phyloP scores from a whole-genome alignment of 306 rosid genomes.

The Sophora flavescens region DNA sequence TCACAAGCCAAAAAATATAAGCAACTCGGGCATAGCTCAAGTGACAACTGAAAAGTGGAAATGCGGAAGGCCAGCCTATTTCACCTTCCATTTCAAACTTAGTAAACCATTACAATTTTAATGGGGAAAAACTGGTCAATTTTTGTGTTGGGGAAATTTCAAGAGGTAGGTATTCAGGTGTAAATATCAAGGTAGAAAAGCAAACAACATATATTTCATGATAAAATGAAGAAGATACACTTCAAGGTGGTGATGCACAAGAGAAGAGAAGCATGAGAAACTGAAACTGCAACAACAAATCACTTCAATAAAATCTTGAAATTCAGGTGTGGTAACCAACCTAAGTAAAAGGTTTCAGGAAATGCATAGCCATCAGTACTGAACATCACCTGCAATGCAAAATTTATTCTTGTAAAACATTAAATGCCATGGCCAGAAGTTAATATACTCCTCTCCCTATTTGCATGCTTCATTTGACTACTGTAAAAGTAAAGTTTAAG shows the following conservation, averaged over 20 bases:
- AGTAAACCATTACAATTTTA: not conserved
- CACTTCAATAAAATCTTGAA: conserved; percentile 15
- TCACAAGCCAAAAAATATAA: not conserved
- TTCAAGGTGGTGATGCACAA: conserved; percentile 18
- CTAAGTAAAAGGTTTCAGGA: conserved; percentile 92
- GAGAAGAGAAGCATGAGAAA: conserved; percentile 26
- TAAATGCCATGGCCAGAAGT: conserved; percentile 5
- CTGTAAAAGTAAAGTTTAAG: conserved; percentile 7
- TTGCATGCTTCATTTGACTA: conserved; percentile 5
- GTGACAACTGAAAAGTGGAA: not conserved
- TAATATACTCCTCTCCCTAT: conserved; percentile 1
- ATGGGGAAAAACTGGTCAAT: not conserved
- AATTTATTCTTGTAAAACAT: conserved; percentile 42
- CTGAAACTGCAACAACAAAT: not conserved
- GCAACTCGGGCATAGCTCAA: not conserved
- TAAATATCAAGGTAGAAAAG: conserved; percentile 24
- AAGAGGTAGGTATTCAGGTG: not conserved
- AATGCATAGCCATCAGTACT: conserved; percentile 84
- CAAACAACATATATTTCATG: conserved; percentile 6
- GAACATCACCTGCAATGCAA: conserved; percentile 93
- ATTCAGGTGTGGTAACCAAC: conserved; percentile 53
- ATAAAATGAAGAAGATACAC: not conserved
- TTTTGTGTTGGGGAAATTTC: not conserved
- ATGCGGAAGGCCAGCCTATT: not conserved
- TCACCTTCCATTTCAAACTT: not conserved